Conservation (phyloP, 2,329 filamentous ascomycete genomes). For the Fusarium falciforme region DNA sequence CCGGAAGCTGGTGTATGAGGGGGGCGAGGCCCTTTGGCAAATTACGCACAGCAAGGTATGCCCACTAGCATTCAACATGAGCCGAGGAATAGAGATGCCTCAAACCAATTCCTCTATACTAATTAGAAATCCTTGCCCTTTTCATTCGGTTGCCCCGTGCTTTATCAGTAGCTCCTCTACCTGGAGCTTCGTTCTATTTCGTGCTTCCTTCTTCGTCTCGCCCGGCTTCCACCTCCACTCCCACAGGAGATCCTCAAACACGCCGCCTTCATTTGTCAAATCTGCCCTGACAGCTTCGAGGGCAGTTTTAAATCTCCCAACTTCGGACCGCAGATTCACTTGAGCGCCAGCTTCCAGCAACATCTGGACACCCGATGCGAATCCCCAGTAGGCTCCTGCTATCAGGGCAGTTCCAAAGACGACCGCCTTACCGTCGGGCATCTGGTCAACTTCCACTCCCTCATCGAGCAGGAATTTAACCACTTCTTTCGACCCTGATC, state of each 20-base stretch:
- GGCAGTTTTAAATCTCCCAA: neutral
- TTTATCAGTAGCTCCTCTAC: neutral
- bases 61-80: neutral
- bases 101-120: neutral
- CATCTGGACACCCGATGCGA: neutral
- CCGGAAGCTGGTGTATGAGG: neutral
- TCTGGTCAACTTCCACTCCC: neutral
- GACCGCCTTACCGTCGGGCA: rapidly evolving
- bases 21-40: rapidly evolving
- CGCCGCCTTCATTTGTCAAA: no score
- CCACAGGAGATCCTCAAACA: no score
- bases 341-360: neutral
- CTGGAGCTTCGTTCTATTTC: neutral
- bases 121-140: neutral
- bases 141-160: neutral
- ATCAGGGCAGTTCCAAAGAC: neutral
- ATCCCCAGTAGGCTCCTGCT: neutral
- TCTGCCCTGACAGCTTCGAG: no score
- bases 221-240: no score
- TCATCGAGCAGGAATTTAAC: neutral
- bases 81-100: neutral
- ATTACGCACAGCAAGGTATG: rapidly evolving
- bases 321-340: neutral
- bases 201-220: no score
- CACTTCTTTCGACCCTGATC: rapidly evolving